Conservation (phyloP, 129 eudicot species). For the Chrysanthemum seticuspe region DNA sequence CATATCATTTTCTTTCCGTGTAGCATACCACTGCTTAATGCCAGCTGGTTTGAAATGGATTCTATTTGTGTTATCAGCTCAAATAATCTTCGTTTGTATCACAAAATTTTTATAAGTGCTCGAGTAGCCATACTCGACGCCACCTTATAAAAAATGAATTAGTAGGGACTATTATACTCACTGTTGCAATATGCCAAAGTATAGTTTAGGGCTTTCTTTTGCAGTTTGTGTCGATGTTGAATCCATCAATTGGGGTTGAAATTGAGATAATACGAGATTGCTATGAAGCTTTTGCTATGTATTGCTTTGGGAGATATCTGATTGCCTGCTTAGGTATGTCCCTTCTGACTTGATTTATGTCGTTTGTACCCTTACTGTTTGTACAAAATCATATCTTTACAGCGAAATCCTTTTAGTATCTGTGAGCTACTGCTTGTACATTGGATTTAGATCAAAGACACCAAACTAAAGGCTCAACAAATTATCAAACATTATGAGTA, state of each 20-base stretch:
- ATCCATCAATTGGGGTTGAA: slow-evolving; percentile 83
- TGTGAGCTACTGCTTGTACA: neutral
- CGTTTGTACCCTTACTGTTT: neutral
- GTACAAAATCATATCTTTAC: too few relatives aligned
- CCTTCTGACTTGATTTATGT: neutral
- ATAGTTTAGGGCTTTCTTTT: slow-evolving; percentile 8
- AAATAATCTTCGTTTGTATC: neutral
- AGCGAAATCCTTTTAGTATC: neutral
- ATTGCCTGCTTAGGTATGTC: slow-evolving; percentile 92
- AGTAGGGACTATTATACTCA: too few relatives aligned
- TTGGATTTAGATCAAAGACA: too few relatives aligned
- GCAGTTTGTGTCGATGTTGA: slow-evolving; percentile 87
- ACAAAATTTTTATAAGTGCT: too few relatives aligned
- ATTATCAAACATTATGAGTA: too few relatives aligned
- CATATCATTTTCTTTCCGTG: neutral
- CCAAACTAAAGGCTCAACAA: too few relatives aligned
- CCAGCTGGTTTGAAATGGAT: too few relatives aligned
- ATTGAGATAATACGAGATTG: slow-evolving; percentile 88
- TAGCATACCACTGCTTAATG: neutral
- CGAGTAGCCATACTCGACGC: too few relatives aligned
- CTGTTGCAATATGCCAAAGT: neutral
- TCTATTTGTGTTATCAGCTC: neutral
- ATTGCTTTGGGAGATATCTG: slow-evolving; percentile 98
- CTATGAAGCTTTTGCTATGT: slow-evolving; percentile 99
- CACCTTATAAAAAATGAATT: neutral